Evolutionary conservation across 257 asterid genomes (phyloP), one percentile per base, ranked within the genome.

Genomic region (Solanum etuberosum): DNA sequence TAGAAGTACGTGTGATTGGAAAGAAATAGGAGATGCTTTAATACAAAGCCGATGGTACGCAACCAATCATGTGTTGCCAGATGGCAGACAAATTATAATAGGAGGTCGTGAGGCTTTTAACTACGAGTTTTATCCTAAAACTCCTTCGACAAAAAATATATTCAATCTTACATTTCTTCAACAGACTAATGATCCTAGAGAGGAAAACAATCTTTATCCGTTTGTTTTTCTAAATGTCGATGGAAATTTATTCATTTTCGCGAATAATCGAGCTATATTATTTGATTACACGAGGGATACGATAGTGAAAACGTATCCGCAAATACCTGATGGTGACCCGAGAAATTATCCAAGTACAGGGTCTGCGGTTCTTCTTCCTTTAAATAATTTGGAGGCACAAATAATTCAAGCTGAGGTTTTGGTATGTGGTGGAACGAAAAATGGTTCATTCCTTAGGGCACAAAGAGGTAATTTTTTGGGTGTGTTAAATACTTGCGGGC

Each of bases 371-470:
- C 88, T 92, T 8, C 86, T 92, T 35, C 94, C 94, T 3, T 40
- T 92, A 74, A 90, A 54, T 83, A 90, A 87, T 21, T 86, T 89
- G 7, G 43, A 37, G 5, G 88, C 85, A 7, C 63, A 37, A 23
- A 51, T 16, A 4, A 48, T 86, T 0, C 51, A 6, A 43, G 92
- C 87, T 8, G 93, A 92, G 59, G 90, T 91, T 34, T 83, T 92
- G 91, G 88, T 92, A 1, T 92, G 94, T 31, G 94, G 94, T 0
- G 94, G 94, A 18, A 90, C 94, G 21, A 89, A 90, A 9, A 90
- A 51, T 31, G 95, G 91, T 9, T 88, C 95, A 2, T 91, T 34
- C 71, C 9, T 11, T 0, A 85, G 67, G 1, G 89, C 90, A 1
- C 13, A 2, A 2, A 81, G 65, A 6, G 89, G 91, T 3, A 48